Base-by-base conservation (phyloP, 257 asterid species). In the Salvia rosmarinus region DNA sequence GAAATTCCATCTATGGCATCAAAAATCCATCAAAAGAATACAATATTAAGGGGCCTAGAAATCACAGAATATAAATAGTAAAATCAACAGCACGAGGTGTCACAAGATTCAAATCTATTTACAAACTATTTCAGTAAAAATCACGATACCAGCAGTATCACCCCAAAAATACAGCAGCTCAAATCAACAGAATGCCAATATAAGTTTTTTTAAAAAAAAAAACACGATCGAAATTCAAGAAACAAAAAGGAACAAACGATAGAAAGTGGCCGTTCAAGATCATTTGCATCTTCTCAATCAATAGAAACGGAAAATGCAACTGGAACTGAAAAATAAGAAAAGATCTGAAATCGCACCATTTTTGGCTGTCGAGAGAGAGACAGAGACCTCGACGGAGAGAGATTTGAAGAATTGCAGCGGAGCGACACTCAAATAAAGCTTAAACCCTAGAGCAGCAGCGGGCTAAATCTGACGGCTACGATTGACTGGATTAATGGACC, bases 271-370 rank as follows among this genome's bases (percentile, higher is more conserved):
- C 1, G n/a, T 6, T 40, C 8, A 8, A 54, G 51, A 20, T 20
- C 11, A 8, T 17, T 23, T 43, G 6, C 42, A 64, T 58, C 44
- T 32, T 10, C 61, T 11, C 1, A 64, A 35, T 56, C 5, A 55
- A 25, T 68, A 21, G 64, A 9, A 54, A 20, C 19, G 14, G 9
- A 2, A 3, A 34, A 56, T 17, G 5, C 1, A 11, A n/a, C n/a
- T n/a, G n/a, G n/a, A n/a, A n/a, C n/a, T n/a, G n/a, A n/a, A n/a
- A n/a, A n/a, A n/a, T 66, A 4, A 25, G 32, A 23, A 9, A 34
- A 25, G 47, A 65, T 56, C 51, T 9, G 70, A 42, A 65, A 50
- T 13, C 81, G 65, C 74, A 77, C 81, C 81, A 77, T 77, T 71
- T 39, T 64, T 6, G 70, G 54, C 23, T 5, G 37, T 2, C 21